Evolutionary conservation across 1,139 yeast genomes (phyloP), one percentile per base, ranked within the genome.

Genomic region (Saccharomycopsis phalli): DNA sequence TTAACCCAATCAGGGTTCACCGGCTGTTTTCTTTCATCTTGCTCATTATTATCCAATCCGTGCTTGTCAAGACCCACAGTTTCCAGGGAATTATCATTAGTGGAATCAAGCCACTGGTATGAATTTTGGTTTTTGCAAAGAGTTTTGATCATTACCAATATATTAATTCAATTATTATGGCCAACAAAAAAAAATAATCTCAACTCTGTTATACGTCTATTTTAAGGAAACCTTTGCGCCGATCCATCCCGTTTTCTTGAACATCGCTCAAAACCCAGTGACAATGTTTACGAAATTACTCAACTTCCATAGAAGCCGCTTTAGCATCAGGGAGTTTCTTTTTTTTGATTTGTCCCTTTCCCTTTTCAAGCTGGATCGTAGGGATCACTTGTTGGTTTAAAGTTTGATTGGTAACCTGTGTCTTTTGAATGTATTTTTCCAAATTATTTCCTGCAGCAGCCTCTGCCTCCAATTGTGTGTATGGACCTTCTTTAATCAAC

Each of bases 391-490:
- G 35, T n/a, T 8, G 22, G 6, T 32, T 11, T 4, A 32, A n/a
- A 14, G 38, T 31, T 8, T n/a, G 27, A n/a, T n/a, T 22, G 5
- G 38, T 21, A 6, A 22, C 23, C 10, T 14, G 17, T 28, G 38
- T 44, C 20, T 38, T 36, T 16, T 32, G 19, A 18, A 36, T 10
- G 22, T 40, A 44, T 26, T 36, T 34, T 26, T 41, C 36, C 2
- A 44, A 8, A 28, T 36, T 37, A 14, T 28, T 41, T 4, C 97
- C 97, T 0, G 81, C 72, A 1, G 95, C 96, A 31, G 95, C 95
- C 54, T 86, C 87, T 28, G 94, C 81, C 56, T 88, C 97, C 48
- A 82, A 75, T 39, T 74, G 78, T 4, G 95, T 78, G 57, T 88
- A 91, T 4, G 97, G 96, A 41, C 81, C 78, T 41, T 69, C 76